Evolutionary conservation across 768 basidiomycete genomes (phyloP).

Genomic region (Suillus paluster): DNA sequence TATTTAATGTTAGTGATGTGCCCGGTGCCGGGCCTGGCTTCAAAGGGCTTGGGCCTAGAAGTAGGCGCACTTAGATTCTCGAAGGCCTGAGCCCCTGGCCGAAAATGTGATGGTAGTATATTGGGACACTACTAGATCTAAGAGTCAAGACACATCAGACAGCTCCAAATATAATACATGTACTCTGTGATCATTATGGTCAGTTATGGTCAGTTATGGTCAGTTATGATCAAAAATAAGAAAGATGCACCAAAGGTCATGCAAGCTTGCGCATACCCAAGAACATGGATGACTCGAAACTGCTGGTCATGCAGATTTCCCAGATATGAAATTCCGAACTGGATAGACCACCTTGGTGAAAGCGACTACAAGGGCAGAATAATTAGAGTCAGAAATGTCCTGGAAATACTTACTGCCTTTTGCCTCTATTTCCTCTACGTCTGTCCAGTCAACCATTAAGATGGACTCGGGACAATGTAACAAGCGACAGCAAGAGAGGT

Average conservation of each 20-base stretch:
- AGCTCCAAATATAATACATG: too few species aligned
- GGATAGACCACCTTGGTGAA: constrained; percentile 65
- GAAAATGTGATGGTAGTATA: too few species aligned
- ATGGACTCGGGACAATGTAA: constrained; percentile 10
- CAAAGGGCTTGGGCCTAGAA: too few species aligned
- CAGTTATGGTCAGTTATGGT: too few species aligned
- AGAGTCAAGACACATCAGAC: too few species aligned
- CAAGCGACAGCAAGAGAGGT: constrained; percentile 13
- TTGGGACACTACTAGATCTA: too few species aligned
- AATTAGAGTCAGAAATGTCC: constrained; percentile 7
- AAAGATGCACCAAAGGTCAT: constrained; percentile 67
- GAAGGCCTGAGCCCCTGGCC: too few species aligned
- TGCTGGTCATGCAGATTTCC: constrained; percentile 65
- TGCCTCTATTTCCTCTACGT: constrained; percentile 20
- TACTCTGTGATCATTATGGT: constrained; percentile 4
- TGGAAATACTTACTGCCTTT: constrained; percentile 27
- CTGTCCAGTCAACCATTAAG: constrained; percentile 32
- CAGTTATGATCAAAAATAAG: constrained; percentile 4
- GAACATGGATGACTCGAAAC: constrained; percentile 71
- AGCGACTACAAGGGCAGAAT: constrained; percentile 42
- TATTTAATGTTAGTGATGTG: too few species aligned
- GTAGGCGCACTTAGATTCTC: too few species aligned
- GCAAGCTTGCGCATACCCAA: constrained; percentile 60
- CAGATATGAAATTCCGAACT: constrained; percentile 71
- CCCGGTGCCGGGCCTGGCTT: too few species aligned